Conservation (phyloP, 805 yeast species). For the Ogataea nitratoaversa region DNA sequence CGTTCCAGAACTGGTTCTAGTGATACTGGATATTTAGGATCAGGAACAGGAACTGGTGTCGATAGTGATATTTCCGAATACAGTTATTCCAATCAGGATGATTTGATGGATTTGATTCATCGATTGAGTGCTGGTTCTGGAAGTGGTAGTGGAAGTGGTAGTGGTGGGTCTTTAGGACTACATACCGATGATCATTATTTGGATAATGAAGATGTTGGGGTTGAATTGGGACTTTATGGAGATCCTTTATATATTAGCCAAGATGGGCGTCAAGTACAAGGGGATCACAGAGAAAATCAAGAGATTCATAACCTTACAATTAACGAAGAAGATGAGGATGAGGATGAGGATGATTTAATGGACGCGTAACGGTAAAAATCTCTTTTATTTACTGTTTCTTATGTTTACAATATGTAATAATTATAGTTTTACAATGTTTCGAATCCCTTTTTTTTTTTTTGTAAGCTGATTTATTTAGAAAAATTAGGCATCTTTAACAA, state of each 20-base stretch:
- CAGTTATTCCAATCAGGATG: conserved; percentile 26
- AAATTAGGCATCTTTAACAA: too few species aligned
- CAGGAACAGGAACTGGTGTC: conserved; percentile 6
- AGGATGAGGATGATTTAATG: conserved; percentile 1
- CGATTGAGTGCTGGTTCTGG: conserved; percentile 16
- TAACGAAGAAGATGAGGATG: background rate
- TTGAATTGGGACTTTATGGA: background rate
- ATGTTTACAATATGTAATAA: too few species aligned
- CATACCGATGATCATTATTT: background rate
- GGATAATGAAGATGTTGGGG: background rate
- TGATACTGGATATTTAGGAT: background rate
- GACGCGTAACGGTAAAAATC: background rate
- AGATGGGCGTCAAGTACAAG: too few species aligned
- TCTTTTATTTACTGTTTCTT: too few species aligned
- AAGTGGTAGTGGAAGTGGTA: background rate
- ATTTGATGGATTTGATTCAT: conserved; percentile 24
- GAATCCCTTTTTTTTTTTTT: too few species aligned
- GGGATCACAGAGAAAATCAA: too few species aligned
- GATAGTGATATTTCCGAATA: conserved; percentile 13
- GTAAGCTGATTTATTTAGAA: too few species aligned
- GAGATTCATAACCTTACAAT: too few species aligned
- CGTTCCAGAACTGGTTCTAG: background rate
- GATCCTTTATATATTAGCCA: background rate
- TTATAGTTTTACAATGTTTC: too few species aligned
- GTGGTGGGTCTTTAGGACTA: too few species aligned